Evolutionary conservation across 2,329 filamentous ascomycete genomes (phyloP), one percentile per base, ranked within the genome.

Genomic region (Calonectria multiphialidica): DNA sequence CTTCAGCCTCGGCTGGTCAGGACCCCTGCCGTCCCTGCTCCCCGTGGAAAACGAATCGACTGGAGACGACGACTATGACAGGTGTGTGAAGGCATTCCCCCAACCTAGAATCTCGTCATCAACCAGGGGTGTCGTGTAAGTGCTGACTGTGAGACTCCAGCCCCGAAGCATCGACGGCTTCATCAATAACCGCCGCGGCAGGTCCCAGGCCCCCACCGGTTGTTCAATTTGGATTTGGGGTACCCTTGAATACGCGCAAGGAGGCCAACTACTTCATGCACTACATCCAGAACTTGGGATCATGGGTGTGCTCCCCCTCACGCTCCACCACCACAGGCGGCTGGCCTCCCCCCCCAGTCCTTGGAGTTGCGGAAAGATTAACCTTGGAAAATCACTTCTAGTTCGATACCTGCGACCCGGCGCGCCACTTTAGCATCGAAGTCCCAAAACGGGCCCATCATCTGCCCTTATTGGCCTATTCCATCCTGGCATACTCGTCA

Each of bases 351-450:
- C 18, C 30, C 49, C 42, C 68, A 15, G 15, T 18, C 9, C 28
- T 50, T 50, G 61, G 59, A 44, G 49, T 55, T 70, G 40, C 64
- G 53, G 47, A 50, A 25, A 49, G 16, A 42, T 59, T 67, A 66
- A 72, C 72, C 57, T 55, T 44, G 33, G 18, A 47, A 55, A 37
- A 15, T 55, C 42, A 8, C 21, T 59, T 59, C 66, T 76, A 83
- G 83, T 83, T 86, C 71, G 85, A 87, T 71, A 77, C 84, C 4
- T 86, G 84, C 70, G 85, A 87, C 49, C 80, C 80, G 13, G 79
- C 82, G 35, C 80, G 81, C 7, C 83, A 86, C 75, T 87, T 87
- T 72, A 81, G 80, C 3, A 80, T 81, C 16, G 82, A 84, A 25
- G 83, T 87, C 2, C 85, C 85, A 3, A 81, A 83, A 42, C 77